A percentile compares a stretch with the other conserved stretches of the same genome.
Evolutionary conservation across 208 protist genomes (phyloP).

Genomic region (Tritrichomonas foetus): DNA sequence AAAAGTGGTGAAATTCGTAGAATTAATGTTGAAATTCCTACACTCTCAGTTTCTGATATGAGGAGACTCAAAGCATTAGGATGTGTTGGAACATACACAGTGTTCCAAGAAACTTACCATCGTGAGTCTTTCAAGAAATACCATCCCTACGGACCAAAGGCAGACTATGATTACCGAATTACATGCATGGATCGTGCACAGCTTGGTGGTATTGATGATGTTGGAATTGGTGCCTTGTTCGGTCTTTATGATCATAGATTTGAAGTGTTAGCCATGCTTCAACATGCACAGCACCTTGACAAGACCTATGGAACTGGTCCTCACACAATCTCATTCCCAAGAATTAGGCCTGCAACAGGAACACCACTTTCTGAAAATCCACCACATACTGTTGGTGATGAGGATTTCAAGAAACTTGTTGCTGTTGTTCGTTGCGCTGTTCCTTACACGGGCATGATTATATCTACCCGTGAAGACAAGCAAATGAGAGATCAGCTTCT

Average conservation of each 20-base stretch:
- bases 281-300: conserved; percentile 59
- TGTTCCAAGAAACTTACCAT: conserved; percentile 64
- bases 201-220: conserved; percentile 58
- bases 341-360: conserved; percentile 53
- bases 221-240: conserved; percentile 58
- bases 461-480: conserved; percentile 53
- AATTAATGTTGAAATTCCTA: conserved; percentile 62
- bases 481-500: conserved; percentile 55
- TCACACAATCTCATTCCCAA: conserved; percentile 60
- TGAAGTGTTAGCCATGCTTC: conserved; percentile 56
- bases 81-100: conserved; percentile 56
- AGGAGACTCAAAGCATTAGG: conserved; percentile 54
- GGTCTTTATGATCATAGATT: conserved; percentile 59
- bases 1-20: conserved; percentile 52
- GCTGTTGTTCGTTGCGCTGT: conserved; percentile 55
- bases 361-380: conserved; percentile 47
- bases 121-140: conserved; percentile 54
- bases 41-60: conserved; percentile 56
- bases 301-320: conserved; percentile 53
- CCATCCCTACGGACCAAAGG: conserved; percentile 59
- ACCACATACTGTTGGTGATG: conserved; percentile 56
- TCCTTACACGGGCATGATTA: conserved; percentile 64
- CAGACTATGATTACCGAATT: conserved; percentile 55
- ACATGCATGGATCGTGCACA: conserved; percentile 56
- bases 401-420: conserved; percentile 59